Evolutionary conservation across 345 rosid genomes (phyloP).

Genomic region (thale cress (Arabidopsis thaliana)): DNA sequence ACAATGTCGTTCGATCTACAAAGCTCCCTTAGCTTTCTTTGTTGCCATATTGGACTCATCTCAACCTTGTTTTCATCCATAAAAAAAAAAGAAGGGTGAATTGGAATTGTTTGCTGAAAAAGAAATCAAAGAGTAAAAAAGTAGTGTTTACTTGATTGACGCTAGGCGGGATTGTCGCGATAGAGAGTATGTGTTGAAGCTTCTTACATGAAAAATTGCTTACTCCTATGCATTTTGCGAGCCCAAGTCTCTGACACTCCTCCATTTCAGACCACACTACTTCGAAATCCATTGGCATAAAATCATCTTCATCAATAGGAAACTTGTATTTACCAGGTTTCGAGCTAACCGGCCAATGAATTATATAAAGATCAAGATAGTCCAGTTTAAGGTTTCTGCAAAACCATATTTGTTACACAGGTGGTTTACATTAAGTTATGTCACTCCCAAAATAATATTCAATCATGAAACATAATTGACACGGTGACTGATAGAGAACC

Average conservation of each 20-base stretch:
- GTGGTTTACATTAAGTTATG: not conserved
- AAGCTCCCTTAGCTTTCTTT: constrained; percentile 64
- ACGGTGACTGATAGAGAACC: too few species aligned
- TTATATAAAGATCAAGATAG: constrained; percentile 70
- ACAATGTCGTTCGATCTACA: constrained; percentile 58
- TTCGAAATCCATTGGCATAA: constrained; percentile 64
- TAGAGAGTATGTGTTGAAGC: constrained; percentile 58
- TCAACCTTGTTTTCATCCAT: constrained; percentile 63
- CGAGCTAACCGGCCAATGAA: constrained; percentile 89
- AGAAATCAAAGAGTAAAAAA: not conserved
- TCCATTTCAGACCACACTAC: constrained; percentile 85
- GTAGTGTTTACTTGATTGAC: constrained; percentile 65
- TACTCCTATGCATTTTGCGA: constrained; percentile 76
- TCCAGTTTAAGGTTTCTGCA: constrained; percentile 71
- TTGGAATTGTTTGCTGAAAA: not conserved
- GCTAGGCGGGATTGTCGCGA: constrained; percentile 74
- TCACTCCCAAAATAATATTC: not conserved
- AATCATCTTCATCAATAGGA: constrained; percentile 72
- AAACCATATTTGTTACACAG: not conserved
- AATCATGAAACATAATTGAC: not conserved
- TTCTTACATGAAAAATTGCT: constrained; percentile 85
- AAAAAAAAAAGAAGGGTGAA: not conserved
- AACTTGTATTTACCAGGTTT: constrained; percentile 64
- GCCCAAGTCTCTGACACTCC: constrained; percentile 67
- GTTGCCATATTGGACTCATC: constrained; percentile 87